These are phyloP conservation scores for Chalciporus chontae DNA, from an alignment of 768 basidiomycete species.

Conservation along the genomic window DNA sequence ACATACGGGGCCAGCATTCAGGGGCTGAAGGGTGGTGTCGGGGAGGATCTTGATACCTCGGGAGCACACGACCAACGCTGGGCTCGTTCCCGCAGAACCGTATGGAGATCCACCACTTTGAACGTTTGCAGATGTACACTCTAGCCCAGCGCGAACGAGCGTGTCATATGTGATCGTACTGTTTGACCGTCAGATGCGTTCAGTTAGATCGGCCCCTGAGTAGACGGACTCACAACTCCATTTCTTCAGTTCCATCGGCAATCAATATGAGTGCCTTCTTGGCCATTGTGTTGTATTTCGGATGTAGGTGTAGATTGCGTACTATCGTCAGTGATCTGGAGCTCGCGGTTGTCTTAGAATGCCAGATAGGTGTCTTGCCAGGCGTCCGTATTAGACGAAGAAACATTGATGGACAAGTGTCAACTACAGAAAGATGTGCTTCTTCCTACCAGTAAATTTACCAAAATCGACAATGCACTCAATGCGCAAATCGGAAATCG, in stretches of 20 bases:
- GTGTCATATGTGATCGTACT: slow-evolving; percentile 83
- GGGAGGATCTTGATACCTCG: slow-evolving; percentile 71
- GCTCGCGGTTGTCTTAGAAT: too few relatives aligned
- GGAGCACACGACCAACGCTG: slow-evolving; percentile 59
- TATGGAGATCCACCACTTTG: slow-evolving; percentile 31
- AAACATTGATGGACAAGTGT: too few relatives aligned
- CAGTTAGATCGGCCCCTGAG: neutral
- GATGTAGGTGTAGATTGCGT: neutral
- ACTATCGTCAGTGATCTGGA: neutral
- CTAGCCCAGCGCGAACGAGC: slow-evolving; percentile 71
- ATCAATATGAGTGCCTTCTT: slow-evolving; percentile 63
- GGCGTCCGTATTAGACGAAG: too few relatives aligned
- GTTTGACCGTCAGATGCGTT: neutral
- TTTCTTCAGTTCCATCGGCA: slow-evolving; percentile 84
- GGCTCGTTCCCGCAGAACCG: slow-evolving; percentile 29
- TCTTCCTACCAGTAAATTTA: too few relatives aligned
- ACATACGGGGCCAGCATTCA: slow-evolving; percentile 46
- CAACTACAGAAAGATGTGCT: too few relatives aligned
- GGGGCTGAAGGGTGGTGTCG: slow-evolving; percentile 50
- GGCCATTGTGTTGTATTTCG: slow-evolving; percentile 15
- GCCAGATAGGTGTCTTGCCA: too few relatives aligned
- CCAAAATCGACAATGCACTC: neutral
- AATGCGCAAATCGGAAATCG: slow-evolving; percentile 64
- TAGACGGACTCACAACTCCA: slow-evolving; percentile 70
- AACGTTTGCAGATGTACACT: slow-evolving; percentile 63